Percentiles rank a stretch among this genome's conserved stretches.
phyloP scores from a whole-genome alignment of 2,329 filamentous ascomycete genomes.

The Fusarium foetens region DNA sequence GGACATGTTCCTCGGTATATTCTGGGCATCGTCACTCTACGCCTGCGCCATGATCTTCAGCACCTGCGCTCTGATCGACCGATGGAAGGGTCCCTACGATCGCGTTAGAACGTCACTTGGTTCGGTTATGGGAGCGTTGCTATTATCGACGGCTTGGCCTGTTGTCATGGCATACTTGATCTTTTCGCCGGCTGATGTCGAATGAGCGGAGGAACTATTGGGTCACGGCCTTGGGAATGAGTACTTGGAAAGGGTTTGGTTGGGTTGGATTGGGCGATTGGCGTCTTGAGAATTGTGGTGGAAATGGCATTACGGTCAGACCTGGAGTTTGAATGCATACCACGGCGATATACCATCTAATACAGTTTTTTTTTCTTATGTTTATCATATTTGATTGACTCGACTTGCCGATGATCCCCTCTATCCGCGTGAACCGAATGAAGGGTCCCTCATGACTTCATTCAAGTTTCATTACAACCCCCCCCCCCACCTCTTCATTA shows the following conservation, averaged over 20 bases:
- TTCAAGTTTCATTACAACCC: neutral
- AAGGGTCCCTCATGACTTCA: too few species aligned
- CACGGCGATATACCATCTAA: slow-evolving; percentile 35
- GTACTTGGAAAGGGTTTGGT: neutral
- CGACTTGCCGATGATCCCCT: neutral
- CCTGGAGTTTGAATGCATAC: slow-evolving; percentile 37
- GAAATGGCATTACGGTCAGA: slow-evolving; percentile 24
- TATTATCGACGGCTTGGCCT: slow-evolving; percentile 51
- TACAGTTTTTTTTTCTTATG: slow-evolving; percentile 18
- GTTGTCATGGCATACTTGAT: slow-evolving; percentile 50
- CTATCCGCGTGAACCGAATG: neutral
- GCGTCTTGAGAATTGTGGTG: slow-evolving; percentile 18
- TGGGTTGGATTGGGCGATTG: slow-evolving; percentile 8
- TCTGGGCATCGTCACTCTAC: slow-evolving; percentile 52
- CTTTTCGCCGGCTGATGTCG: slow-evolving; percentile 31
- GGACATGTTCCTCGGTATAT: slow-evolving; percentile 48
- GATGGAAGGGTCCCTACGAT: slow-evolving; percentile 55
- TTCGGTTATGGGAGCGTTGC: slow-evolving; percentile 46
- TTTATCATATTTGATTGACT: neutral
- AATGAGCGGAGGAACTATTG: neutral
- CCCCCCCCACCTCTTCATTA: neutral
- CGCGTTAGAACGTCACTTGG: slow-evolving; percentile 45
- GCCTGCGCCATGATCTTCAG: slow-evolving; percentile 55
- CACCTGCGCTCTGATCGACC: slow-evolving; percentile 54
- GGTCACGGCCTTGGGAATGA: neutral